phyloP scores from a whole-genome alignment of 495 filamentous ascomycete species.

The Annulohypoxylon bovei region DNA sequence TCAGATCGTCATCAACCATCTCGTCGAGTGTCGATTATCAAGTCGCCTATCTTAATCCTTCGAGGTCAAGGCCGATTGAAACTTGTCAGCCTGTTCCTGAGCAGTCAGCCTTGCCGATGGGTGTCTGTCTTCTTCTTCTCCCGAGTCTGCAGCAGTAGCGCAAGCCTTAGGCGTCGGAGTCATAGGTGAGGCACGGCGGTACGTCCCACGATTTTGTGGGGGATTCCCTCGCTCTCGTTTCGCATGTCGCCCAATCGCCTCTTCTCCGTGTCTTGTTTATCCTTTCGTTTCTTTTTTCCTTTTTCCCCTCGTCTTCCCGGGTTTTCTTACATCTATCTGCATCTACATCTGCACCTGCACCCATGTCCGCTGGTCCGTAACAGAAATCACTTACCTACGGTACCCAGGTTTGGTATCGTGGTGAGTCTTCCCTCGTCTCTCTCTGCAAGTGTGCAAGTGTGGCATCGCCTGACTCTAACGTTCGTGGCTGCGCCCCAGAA shows the following conservation, averaged over 20 bases:
- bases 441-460: slow-evolving; percentile 21
- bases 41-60: slow-evolving; percentile 21
- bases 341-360: no score
- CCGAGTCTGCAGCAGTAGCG: slow-evolving; percentile 18
- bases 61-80: slow-evolving; percentile 9
- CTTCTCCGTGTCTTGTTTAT: slow-evolving; percentile 22
- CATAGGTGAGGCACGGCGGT: neutral
- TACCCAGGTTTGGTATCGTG: slow-evolving; percentile 1
- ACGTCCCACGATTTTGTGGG: slow-evolving; percentile 29
- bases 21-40: neutral
- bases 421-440: slow-evolving; percentile 33
- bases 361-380: slow-evolving; percentile 9
- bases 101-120: slow-evolving; percentile 42
- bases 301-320: slow-evolving; percentile 11
- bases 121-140: no score
- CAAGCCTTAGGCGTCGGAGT: slow-evolving; percentile 25
- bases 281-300: neutral
- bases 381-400: neutral
- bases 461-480: slow-evolving; percentile 45
- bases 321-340: no score
- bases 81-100: slow-evolving; percentile 29
- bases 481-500: slow-evolving; percentile 44
- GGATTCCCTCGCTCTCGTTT: slow-evolving; percentile 30
- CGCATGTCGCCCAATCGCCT: slow-evolving; percentile 47
- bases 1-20: slow-evolving; percentile 34